Evolutionary conservation across 2,329 filamentous ascomycete species (phyloP), one percentile per base, ranked within the genome.

Genomic region (Colletotrichum sp.): DNA sequence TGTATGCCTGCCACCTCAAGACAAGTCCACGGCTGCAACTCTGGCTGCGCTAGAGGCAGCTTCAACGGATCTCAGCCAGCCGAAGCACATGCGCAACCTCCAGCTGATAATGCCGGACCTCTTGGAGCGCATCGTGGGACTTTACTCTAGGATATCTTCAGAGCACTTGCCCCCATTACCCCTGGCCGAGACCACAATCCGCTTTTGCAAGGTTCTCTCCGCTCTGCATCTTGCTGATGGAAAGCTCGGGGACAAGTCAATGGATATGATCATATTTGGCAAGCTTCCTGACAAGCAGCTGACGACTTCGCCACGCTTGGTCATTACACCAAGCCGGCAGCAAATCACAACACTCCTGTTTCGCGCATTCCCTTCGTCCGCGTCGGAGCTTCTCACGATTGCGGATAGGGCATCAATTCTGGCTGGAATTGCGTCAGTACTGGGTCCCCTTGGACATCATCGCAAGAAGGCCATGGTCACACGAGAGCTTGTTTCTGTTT

Each of bases 401-500:
- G 92, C 93, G 12, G 96, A 98, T 83, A 90, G 94, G 26, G 92
- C 95, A 13, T 92, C 94, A 12, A 93, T 98, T 43, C 88, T 98
- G 18, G 93, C 95, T 78, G 96, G 96, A 15, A 95, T 99, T 78
- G 94, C 95, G 9, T 93, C 94, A n/a, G 92, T 98, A n/a, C 87
- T 98, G 12, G 94, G 95, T 1, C 89, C 92, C 8, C 85, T 99
- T 9, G 95, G 95, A 2, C 91, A 96, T 76, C 92, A 96, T 75
- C 91, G 97, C 73, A 99, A 98, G 85, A 98, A 98, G 84, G 96
- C 95, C 6, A 94, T 99, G 86, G 92, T 98, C 1, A 90, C 98
- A 80, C 93, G 95, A 79, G 96, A 98, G 81, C 89, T 99, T 66
- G 90, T 99, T 10, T 93, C 93, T 5, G 93, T 96, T 18, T 88